A percentile compares a stretch with the other conserved stretches of the same genome.
Conservation (phyloP, 1,139 yeast genomes). For the Spathaspora sp. region DNA sequence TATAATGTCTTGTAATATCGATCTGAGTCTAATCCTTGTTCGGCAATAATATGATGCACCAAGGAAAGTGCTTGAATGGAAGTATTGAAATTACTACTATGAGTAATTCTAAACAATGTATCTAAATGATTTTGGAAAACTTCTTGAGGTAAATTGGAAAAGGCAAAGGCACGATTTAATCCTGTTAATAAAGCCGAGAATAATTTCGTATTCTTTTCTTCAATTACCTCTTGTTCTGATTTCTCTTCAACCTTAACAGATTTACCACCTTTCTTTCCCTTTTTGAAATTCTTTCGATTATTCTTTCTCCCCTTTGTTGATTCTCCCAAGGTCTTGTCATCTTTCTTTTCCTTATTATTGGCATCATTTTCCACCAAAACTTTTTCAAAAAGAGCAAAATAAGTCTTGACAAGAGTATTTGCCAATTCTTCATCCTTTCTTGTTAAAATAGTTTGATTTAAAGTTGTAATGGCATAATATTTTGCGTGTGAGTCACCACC, state of each 20-base stretch:
- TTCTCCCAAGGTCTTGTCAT: slow-evolving; percentile 37
- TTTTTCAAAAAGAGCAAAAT: slow-evolving; percentile 84
- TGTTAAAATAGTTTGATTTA: slow-evolving; percentile 89
- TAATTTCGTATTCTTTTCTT: slow-evolving; percentile 81
- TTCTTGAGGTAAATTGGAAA: slow-evolving; percentile 71
- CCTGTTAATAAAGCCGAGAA: slow-evolving; percentile 94
- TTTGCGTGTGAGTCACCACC: slow-evolving; percentile 82
- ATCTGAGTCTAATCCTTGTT: slow-evolving; percentile 60
- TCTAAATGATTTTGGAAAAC: slow-evolving; percentile 77
- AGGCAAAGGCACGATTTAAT: slow-evolving; percentile 94
- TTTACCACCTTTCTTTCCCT: slow-evolving; percentile 76
- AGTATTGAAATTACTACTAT: slow-evolving; percentile 91
- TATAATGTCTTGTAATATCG: slow-evolving; percentile 87
- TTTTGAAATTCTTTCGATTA: slow-evolving; percentile 48
- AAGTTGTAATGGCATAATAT: slow-evolving; percentile 82
- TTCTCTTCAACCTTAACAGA: slow-evolving; percentile 66
- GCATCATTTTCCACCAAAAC: slow-evolving; percentile 67
- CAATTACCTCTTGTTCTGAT: slow-evolving; percentile 68
- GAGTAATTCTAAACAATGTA: slow-evolving; percentile 86
- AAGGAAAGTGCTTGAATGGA: slow-evolving; percentile 89
- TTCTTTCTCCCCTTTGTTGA: slow-evolving; percentile 54
- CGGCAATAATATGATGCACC: slow-evolving; percentile 69
- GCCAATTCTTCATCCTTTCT: slow-evolving; percentile 76
- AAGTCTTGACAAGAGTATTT: slow-evolving; percentile 76
- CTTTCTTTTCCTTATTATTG: slow-evolving; percentile 36